Conservation (phyloP, 2,329 filamentous ascomycete genomes). For the Apiospora sp. region DNA sequence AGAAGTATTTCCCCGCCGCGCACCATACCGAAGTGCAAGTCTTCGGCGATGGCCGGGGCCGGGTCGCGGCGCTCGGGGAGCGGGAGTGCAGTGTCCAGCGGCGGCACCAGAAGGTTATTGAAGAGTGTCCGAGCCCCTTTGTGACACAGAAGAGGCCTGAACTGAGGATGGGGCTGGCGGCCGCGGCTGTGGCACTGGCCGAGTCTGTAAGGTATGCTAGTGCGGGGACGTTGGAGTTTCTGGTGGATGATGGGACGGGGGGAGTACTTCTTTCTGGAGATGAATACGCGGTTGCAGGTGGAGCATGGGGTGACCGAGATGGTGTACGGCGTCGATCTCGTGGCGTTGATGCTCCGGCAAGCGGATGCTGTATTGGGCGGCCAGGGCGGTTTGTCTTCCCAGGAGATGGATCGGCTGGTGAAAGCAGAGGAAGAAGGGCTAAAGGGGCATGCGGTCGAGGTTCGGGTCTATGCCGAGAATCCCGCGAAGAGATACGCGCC, state of each 20-base stretch:
- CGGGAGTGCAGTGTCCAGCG: slow-evolving; percentile 74
- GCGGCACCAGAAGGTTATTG: slow-evolving; percentile 74
- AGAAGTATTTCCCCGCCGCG: slow-evolving; percentile 67
- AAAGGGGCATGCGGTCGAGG: slow-evolving; percentile 47
- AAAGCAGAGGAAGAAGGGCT: slow-evolving; percentile 29
- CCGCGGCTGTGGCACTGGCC: slow-evolving; percentile 28
- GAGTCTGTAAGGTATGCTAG: slow-evolving; percentile 41
- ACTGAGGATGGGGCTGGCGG: slow-evolving; percentile 42
- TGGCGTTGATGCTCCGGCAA: slow-evolving; percentile 57
- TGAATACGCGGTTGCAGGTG: slow-evolving; percentile 73
- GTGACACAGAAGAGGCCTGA: slow-evolving; percentile 44
- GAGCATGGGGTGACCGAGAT: slow-evolving; percentile 83
- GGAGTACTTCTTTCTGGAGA: slow-evolving; percentile 65
- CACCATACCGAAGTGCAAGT: slow-evolving; percentile 75
- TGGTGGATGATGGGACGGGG: slow-evolving; percentile 68
- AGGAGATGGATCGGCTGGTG: slow-evolving; percentile 29
- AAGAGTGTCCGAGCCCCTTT: slow-evolving; percentile 73
- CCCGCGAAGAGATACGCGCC: slow-evolving; percentile 66
- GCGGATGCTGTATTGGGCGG: slow-evolving; percentile 42
- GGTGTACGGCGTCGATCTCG: slow-evolving; percentile 77
- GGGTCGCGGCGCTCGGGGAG: slow-evolving; percentile 68
- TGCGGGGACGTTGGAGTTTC: slow-evolving; percentile 57
- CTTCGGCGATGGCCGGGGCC: slow-evolving; percentile 66
- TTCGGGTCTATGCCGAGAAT: slow-evolving; percentile 55
- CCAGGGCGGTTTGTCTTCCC: slow-evolving; percentile 29